Percentiles rank a stretch among this genome's conserved stretches.
phyloP scores from a whole-genome alignment of 2,329 filamentous ascomycete species.

The Sporothrix luriei region DNA sequence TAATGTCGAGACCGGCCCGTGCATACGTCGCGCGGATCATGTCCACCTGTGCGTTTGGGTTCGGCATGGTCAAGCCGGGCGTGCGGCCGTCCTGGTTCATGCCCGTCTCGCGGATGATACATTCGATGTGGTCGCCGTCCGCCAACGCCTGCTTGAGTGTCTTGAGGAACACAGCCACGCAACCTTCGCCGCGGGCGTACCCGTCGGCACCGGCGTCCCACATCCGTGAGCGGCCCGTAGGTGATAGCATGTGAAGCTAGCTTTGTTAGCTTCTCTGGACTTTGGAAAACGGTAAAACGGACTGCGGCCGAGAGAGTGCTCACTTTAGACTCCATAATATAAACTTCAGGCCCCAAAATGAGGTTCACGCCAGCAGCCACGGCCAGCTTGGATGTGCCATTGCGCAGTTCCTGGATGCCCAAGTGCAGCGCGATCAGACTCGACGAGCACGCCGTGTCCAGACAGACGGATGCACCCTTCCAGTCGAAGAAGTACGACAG shows the following conservation, averaged over 20 bases:
- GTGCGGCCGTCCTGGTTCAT: conserved; percentile 56
- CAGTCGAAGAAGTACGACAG: conserved; percentile 45
- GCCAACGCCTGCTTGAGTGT: conserved; percentile 52
- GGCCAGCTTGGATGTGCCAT: conserved; percentile 38
- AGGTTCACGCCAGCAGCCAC: conserved; percentile 43
- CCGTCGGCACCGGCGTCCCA: conserved; percentile 58
- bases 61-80: conserved; percentile 60
- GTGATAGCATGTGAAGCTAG: conserved; percentile 50
- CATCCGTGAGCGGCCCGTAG: conserved; percentile 49
- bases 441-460: conserved; percentile 48
- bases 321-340: conserved; percentile 33
- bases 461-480: conserved; percentile 43
- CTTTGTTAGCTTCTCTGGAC: neutral
- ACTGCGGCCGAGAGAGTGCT: neutral
- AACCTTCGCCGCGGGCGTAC: conserved; percentile 61
- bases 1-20: conserved; percentile 47
- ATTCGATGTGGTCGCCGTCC: conserved; percentile 52
- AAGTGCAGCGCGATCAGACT: conserved; percentile 42
- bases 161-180: conserved; percentile 56
- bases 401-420: conserved; percentile 40
- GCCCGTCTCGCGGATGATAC: conserved; percentile 52
- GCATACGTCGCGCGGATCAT: conserved; percentile 52
- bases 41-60: conserved; percentile 47
- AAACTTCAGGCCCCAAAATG: conserved; percentile 40
- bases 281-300: neutral